Base-by-base conservation (phyloP, 2,329 filamentous ascomycete genomes). In the Arachnomyces sp. region DNA sequence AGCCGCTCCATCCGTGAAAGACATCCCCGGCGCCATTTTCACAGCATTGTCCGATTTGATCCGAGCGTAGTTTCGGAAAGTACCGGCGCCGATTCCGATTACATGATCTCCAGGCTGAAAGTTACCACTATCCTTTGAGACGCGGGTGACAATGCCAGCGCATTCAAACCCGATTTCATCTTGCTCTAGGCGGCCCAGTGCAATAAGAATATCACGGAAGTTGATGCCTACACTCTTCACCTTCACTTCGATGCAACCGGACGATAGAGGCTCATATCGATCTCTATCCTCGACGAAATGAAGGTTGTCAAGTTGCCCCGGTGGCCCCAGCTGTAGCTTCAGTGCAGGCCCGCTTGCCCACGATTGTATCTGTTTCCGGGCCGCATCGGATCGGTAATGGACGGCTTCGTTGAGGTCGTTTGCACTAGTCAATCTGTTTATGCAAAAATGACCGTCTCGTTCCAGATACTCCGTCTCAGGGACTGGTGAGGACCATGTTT, bases 1-100 rank as follows among this genome's bases (percentile, higher is more conserved):
- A 4, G 36, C 14, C 13, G 40, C 25, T 7, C 38, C 41, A 13
- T 56, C 53, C 28, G 61, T 56, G 31, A 68, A 67, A 0, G 55
- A 50, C 42, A 69, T 49, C 15, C 48, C 47, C 13, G 57, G 51
- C 5, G 69, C 63, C 9, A 72, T 60, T 2, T 50, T 47, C 8
- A 45, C 44, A n/a, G 52, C 40, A 21, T 17, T 36, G 18, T 43
- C 31, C 35, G 59, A 58, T 0, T 53, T 54, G 42, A 55, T 47
- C 16, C 37, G 43, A 39, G 42, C 50, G 38, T 31, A 49, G 25
- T 49, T 59, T 32, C 6, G 9, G 21, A 36, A 42, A 6, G 42
- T 12, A 44, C n/a, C n/a, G n/a, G n/a, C n/a, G n/a, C n/a, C n/a
- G n/a, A n/a, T n/a, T n/a, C 31, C 13, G 31, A 34, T 14, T 7